Conservation (phyloP, 768 basidiomycete genomes). For the Boletus rubescentipes region DNA sequence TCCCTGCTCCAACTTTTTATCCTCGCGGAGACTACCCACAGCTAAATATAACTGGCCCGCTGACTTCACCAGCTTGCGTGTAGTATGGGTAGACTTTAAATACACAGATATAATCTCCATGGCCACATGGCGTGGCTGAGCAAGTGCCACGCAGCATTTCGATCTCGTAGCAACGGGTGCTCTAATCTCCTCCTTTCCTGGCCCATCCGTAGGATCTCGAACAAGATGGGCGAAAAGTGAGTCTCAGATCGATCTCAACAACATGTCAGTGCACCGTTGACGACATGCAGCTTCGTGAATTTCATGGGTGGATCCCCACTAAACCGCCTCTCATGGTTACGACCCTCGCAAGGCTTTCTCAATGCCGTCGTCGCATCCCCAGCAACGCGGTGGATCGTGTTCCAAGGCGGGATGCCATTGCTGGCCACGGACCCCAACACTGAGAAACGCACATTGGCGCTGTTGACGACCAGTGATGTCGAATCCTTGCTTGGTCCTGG, state of each 20-base stretch:
- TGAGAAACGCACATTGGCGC: conserved; percentile 43
- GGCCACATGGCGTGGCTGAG: conserved; percentile 12
- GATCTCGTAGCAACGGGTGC: not conserved
- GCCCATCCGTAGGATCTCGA: conserved; percentile 10
- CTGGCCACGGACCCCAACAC: conserved; percentile 37
- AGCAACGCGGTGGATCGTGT: conserved; percentile 73
- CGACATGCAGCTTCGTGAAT: conserved; percentile 41
- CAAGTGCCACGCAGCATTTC: conserved; percentile 3
- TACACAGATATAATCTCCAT: not conserved
- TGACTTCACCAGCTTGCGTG: not conserved
- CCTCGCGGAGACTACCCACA: not conserved
- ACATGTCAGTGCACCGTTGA: not conserved
- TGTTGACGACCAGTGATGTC: conserved; percentile 62
- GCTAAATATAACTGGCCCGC: conserved; percentile 15
- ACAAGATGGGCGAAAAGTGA: conserved; percentile 34
- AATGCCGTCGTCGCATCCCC: conserved; percentile 63
- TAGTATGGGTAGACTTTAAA: not conserved
- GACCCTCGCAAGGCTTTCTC: conserved; percentile 71
- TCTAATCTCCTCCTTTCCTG: not conserved
- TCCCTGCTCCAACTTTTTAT: not conserved
- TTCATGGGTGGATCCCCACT: conserved; percentile 65
- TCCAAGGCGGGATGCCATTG: conserved; percentile 72
- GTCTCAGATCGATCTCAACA: conserved; percentile 6
- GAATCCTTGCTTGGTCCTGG: conserved; percentile 60
- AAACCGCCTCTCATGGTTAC: conserved; percentile 81